Conservation (phyloP, 1,139 yeast genomes). For the Torulaspora globosa region DNA sequence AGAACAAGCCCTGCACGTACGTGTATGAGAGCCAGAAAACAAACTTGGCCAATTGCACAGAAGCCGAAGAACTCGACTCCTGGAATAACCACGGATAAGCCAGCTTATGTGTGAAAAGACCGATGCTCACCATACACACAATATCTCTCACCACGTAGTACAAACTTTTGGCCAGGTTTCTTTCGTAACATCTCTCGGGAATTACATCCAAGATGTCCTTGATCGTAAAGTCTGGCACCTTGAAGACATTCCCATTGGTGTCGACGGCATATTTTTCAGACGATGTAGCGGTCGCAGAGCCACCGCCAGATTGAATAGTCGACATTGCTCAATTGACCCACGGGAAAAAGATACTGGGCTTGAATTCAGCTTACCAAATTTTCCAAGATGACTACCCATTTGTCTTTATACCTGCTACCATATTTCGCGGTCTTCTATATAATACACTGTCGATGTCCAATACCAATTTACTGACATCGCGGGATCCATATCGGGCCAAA, state of each 20-base stretch:
- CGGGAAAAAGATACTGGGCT: no score
- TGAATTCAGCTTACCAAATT: no score
- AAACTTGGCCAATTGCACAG: conserved; percentile 40
- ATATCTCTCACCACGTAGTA: conserved; percentile 59
- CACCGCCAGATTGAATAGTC: conserved; percentile 5
- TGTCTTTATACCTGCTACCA: background rate
- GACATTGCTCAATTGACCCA: conserved; percentile 2
- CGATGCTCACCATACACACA: conserved; percentile 42
- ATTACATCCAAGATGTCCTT: conserved; percentile 58
- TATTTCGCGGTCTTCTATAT: background rate
- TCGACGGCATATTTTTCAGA: conserved; percentile 44
- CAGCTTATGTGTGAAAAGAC: conserved; percentile 26
- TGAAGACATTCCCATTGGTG: conserved; percentile 53
- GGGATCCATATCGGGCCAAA: background rate
- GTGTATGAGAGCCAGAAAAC: conserved; percentile 58
- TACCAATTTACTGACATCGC: background rate
- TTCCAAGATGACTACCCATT: background rate
- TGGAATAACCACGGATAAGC: conserved; percentile 18
- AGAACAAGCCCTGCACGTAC: conserved; percentile 58
- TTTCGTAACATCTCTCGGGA: conserved; percentile 59
- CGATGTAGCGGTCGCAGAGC: conserved; percentile 19
- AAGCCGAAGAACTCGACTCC: conserved; percentile 5
- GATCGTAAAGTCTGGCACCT: conserved; percentile 59
- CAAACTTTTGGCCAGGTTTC: conserved; percentile 48
- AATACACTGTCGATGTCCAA: background rate